A percentile compares a stretch with the other conserved stretches of the same genome.
Conservation (phyloP, 345 rosid species). For the Brassica rapa region DNA sequence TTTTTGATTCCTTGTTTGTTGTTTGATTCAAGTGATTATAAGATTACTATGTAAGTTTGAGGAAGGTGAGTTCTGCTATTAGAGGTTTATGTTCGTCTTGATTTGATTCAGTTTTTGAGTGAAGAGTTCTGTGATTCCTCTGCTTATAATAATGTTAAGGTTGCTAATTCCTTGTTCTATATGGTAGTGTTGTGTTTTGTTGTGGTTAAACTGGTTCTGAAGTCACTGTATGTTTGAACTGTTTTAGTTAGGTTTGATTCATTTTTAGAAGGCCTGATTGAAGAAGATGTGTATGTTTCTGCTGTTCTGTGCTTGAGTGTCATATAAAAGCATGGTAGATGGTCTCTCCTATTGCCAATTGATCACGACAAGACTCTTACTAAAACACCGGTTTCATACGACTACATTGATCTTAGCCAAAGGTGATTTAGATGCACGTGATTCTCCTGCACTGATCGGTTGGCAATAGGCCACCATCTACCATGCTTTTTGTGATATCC, state of each 20-base stretch:
- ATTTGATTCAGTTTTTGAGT: no score
- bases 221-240: background rate
- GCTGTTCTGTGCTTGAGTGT: background rate
- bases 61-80: constrained; percentile 44
- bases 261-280: background rate
- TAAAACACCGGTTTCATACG: background rate
- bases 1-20: background rate
- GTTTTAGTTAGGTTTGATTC: background rate
- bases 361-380: background rate
- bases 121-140: background rate
- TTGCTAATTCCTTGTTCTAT: background rate
- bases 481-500: background rate
- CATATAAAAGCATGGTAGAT: constrained; percentile 3
- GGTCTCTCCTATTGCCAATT: background rate
- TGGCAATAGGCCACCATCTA: background rate
- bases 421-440: background rate
- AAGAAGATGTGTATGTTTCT: background rate
- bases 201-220: constrained; percentile 14
- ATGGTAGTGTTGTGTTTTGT: background rate
- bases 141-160: background rate
- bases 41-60: background rate
- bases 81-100: background rate
- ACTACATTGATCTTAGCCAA: background rate
- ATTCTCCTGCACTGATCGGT: background rate
- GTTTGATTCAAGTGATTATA: constrained; percentile 7